These are phyloP conservation scores for Exophiala sp. DNA, from an alignment of 2,329 filamentous ascomycete genomes.

Conservation along the genomic window DNA sequence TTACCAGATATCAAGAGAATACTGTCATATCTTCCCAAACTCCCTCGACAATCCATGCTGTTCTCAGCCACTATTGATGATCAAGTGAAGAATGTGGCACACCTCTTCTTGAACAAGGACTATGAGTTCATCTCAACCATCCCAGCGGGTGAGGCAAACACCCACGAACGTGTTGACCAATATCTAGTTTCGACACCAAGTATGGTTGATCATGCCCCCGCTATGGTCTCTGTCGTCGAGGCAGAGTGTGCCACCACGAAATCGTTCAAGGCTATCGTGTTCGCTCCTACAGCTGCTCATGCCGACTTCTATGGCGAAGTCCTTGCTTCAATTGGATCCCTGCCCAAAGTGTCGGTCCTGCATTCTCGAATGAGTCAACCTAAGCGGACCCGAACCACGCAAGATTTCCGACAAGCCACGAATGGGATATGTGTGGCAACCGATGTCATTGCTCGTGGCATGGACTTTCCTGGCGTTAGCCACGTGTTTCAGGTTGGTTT, in stretches of 20 bases:
- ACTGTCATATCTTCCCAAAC: slow-evolving; percentile 58
- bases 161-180: slow-evolving; percentile 80
- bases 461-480: slow-evolving; percentile 79
- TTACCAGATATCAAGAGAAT: slow-evolving; percentile 63
- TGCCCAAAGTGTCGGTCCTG: slow-evolving; percentile 54
- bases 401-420: slow-evolving; percentile 63
- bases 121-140: slow-evolving; percentile 94
- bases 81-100: slow-evolving; percentile 75
- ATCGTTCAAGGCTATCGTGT: slow-evolving; percentile 86
- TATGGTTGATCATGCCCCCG: slow-evolving; percentile 65
- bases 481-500: slow-evolving; percentile 71
- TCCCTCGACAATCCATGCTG: slow-evolving; percentile 79
- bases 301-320: slow-evolving; percentile 62
- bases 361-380: slow-evolving; percentile 75
- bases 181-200: slow-evolving; percentile 63
- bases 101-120: slow-evolving; percentile 70
- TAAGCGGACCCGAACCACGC: slow-evolving; percentile 66
- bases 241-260: slow-evolving; percentile 36
- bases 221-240: slow-evolving; percentile 12
- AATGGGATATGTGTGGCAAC: slow-evolving; percentile 70
- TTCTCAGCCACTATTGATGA: slow-evolving; percentile 90
- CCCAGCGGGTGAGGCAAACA: slow-evolving; percentile 71
- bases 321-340: slow-evolving; percentile 45
- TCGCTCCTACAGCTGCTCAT: slow-evolving; percentile 77
- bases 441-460: slow-evolving; percentile 75